These are phyloP conservation scores for Drechslerella coelobrocha DNA, from an alignment of 2,329 filamentous ascomycete species.

Conservation along the genomic window DNA sequence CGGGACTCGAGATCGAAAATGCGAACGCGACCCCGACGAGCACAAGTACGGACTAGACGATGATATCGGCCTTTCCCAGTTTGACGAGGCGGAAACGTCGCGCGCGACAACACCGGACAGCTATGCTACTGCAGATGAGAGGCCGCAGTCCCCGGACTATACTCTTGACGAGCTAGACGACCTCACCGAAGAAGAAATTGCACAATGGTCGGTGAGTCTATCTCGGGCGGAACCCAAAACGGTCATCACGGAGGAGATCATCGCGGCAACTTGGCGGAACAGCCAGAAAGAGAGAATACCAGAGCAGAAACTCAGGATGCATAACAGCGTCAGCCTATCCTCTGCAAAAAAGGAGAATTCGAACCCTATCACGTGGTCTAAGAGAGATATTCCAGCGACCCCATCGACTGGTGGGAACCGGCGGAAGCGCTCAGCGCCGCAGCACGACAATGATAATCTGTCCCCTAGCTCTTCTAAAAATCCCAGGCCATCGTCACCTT, in stretches of 20 bases:
- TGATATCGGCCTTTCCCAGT: slow-evolving; percentile 8
- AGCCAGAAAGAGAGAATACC: slow-evolving; percentile 26
- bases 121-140: slow-evolving; percentile 27
- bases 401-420: background rate
- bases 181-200: slow-evolving; percentile 31
- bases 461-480: background rate
- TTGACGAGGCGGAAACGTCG: slow-evolving; percentile 11
- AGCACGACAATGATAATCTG: background rate
- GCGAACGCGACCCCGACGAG: slow-evolving; percentile 16
- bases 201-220: background rate
- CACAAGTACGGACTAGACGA: slow-evolving; percentile 37
- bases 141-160: slow-evolving; percentile 29
- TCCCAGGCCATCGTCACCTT: background rate
- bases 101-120: slow-evolving; percentile 20
- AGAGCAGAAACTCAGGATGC: slow-evolving; percentile 17
- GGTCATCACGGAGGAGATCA: slow-evolving; percentile 6
- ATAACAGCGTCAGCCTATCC: background rate
- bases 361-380: background rate
- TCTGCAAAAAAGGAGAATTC: background rate
- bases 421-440: background rate
- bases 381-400: background rate
- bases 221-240: slow-evolving; percentile 13
- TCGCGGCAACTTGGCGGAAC: slow-evolving; percentile 15
- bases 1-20: slow-evolving; percentile 46
- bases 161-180: slow-evolving; percentile 37